A percentile compares a stretch with the other conserved stretches of the same genome.
phyloP scores from a whole-genome alignment of 768 basidiomycete genomes.

The Saitozyma podzolica region DNA sequence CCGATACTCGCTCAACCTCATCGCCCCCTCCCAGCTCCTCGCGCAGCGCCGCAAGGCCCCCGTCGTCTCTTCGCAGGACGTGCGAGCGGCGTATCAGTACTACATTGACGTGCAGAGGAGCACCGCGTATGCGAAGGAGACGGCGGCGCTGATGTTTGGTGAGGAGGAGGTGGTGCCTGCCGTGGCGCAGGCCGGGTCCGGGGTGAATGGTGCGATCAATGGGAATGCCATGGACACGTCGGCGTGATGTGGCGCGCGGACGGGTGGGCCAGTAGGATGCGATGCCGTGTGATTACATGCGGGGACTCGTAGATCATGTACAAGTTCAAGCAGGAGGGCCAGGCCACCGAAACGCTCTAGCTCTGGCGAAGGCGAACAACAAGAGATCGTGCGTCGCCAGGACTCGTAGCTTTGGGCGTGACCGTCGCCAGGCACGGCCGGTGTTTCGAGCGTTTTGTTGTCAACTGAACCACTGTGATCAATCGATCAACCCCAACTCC shows the following conservation, averaged over 20 bases:
- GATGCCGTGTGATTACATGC: too few relatives aligned
- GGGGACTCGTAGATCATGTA: too few relatives aligned
- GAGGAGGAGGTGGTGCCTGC: constrained; percentile 36
- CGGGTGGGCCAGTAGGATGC: too few relatives aligned
- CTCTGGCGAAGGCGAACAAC: too few relatives aligned
- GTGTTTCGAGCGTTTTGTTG: too few relatives aligned
- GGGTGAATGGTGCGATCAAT: constrained; percentile 11
- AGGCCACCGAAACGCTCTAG: too few relatives aligned
- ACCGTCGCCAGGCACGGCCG: too few relatives aligned
- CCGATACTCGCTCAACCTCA: constrained; percentile 90
- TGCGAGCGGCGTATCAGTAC: constrained; percentile 71
- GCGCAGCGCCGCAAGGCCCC: constrained; percentile 76
- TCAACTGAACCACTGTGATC: too few relatives aligned
- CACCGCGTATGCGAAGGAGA: constrained; percentile 50
- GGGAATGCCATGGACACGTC: constrained; percentile 28
- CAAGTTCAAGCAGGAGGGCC: too few relatives aligned
- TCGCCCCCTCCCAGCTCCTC: constrained; percentile 84
- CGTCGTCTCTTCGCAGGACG: constrained; percentile 79
- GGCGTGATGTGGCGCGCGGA: constrained; percentile 2
- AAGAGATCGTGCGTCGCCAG: too few relatives aligned
- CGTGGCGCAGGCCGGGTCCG: not conserved
- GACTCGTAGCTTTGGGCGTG: too few relatives aligned
- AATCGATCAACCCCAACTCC: too few relatives aligned
- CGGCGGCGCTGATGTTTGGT: constrained; percentile 53
- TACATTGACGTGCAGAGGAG: constrained; percentile 51